Evolutionary conservation across 2,329 filamentous ascomycete genomes (phyloP).

Genomic region (Cytospora leucostoma): DNA sequence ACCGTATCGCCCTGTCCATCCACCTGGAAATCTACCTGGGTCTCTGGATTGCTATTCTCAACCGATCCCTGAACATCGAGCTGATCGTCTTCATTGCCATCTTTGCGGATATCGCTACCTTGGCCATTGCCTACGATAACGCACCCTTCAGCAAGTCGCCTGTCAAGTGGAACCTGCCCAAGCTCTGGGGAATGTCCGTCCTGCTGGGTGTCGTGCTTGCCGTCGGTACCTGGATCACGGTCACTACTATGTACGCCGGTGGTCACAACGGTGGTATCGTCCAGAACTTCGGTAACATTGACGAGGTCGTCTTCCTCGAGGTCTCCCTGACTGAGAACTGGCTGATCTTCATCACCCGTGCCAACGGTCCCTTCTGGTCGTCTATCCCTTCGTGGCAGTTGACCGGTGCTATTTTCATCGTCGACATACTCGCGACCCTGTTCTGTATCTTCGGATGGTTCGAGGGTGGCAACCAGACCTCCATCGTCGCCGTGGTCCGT

Average conservation of each 20-base stretch:
- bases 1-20: conserved; percentile 89
- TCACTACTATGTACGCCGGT: conserved; percentile 78
- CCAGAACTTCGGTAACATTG: conserved; percentile 82
- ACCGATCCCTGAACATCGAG: conserved; percentile 80
- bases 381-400: conserved; percentile 87
- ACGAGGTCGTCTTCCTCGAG: conserved; percentile 84
- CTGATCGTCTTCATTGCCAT: conserved; percentile 93
- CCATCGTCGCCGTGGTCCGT: conserved; percentile 81
- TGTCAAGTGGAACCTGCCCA: conserved; percentile 94
- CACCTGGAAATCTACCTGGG: conserved; percentile 91
- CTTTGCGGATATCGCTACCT: conserved; percentile 88
- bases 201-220: conserved; percentile 80
- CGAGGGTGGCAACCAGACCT: conserved; percentile 62
- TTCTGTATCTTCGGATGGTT: conserved; percentile 89
- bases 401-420: conserved; percentile 72
- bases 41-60: conserved; percentile 87
- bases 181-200: conserved; percentile 91
- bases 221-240: conserved; percentile 82
- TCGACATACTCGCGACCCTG: conserved; percentile 81
- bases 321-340: conserved; percentile 92
- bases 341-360: conserved; percentile 95
- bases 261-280: conserved; percentile 78
- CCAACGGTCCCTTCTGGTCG: conserved; percentile 90
- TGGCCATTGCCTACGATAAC: conserved; percentile 93
- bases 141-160: conserved; percentile 82